Evolutionary conservation across 495 filamentous ascomycete species (phyloP), one percentile per base, ranked within the genome.

Genomic region (Hypoxylon trugodes): DNA sequence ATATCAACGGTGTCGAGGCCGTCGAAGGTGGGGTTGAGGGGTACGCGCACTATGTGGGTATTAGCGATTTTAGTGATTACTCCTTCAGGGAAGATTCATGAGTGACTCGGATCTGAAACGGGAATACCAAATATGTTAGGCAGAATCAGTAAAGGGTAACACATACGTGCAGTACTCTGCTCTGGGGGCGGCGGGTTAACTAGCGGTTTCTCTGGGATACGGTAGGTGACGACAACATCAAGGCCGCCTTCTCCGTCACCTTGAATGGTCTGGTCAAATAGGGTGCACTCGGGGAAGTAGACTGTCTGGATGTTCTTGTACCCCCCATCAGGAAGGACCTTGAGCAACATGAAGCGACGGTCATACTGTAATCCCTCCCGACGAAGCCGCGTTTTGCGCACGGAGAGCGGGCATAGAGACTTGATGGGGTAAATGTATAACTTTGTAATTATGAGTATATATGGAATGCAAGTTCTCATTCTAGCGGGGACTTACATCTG

Each of bases 401-500:
- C 71, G 21, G 81, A 54, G 24, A 90, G 84, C 4, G 83, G 86
- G 4, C 89, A 86, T 0, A 97, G 82, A 2, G 88, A 92, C 69
- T 96, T 97, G 78, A 97, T 90, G 52, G 93, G 92, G 71, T 96
- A 96, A 36, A 90, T 81, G 75, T 91, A 95, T 26, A 97, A 81
- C 89, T 95, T 67, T 42, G 35, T n/a, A n/a, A n/a, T n/a, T n/a
- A n/a, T n/a, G 15, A 18, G 40, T 30, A 50, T 26, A 41, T 32
- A 55, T 61, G 47, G 59, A 26, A 37, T 15, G 51, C n/a, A n/a
- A n/a, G n/a, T n/a, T n/a, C n/a, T n/a, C n/a, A n/a, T n/a, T n/a
- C n/a, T n/a, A n/a, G n/a, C n/a, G n/a, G n/a, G n/a, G n/a, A n/a
- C 61, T 54, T 43, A 69, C 65, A 35, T 71, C 61, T 19, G 69